Evolutionary conservation across 768 basidiomycete genomes (phyloP).

Genomic region (Leccinum fibrillosum): DNA sequence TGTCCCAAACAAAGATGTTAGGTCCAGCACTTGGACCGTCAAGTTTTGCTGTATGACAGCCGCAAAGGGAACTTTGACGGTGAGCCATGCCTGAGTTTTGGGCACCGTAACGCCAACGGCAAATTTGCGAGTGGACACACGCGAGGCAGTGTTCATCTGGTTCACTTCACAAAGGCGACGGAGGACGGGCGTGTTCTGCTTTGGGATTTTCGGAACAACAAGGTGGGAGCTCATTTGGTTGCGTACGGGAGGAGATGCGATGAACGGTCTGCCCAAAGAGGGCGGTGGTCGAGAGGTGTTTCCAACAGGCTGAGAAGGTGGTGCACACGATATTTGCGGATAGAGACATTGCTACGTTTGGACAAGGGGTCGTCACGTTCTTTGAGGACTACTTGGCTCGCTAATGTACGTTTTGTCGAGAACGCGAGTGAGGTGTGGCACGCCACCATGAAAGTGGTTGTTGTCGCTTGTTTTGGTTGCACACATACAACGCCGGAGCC

Average conservation of each 20-base stretch:
- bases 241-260: conserved; percentile 11
- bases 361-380: conserved; percentile 38
- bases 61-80: conserved; percentile 38
- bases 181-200: conserved; percentile 41
- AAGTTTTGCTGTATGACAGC: conserved; percentile 48
- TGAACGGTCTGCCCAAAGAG: conserved; percentile 30
- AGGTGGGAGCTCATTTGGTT: conserved; percentile 33
- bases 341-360: conserved; percentile 41
- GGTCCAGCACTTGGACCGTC: conserved; percentile 48
- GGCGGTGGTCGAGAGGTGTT: conserved; percentile 33
- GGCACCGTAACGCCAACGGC: conserved; percentile 32
- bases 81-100: conserved; percentile 43
- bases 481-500: conserved; percentile 3
- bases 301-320: conserved; percentile 33
- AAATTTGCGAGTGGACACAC: conserved; percentile 27
- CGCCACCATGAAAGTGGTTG: conserved; percentile 5
- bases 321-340: conserved; percentile 40
- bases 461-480: conserved; percentile 24
- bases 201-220: conserved; percentile 50
- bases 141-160: conserved; percentile 39
- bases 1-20: conserved; percentile 23
- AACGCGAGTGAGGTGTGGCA: conserved; percentile 11
- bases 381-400: conserved; percentile 29
- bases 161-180: conserved; percentile 45
- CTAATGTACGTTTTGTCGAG: conserved; percentile 7